Evolutionary conservation across 345 rosid species (phyloP).

Genomic region (Excoecaria agallocha): DNA sequence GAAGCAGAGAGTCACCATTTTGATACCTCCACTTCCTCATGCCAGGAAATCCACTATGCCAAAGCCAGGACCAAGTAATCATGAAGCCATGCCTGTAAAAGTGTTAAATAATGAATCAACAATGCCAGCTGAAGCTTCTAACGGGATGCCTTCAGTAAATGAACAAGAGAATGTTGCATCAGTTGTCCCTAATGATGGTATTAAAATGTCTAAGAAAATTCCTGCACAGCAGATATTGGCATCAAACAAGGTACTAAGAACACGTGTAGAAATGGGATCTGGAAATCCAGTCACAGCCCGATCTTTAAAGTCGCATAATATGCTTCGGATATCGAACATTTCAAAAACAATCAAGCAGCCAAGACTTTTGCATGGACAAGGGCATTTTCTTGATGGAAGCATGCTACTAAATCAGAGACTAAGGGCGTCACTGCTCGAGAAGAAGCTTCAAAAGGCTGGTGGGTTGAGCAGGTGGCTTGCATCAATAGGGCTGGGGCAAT

Average conservation of each 20-base stretch:
- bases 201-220: conserved; percentile 21
- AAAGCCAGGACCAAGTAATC: conserved; percentile 35
- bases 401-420: conserved; percentile 46
- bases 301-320: conserved; percentile 15
- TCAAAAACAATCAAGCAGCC: conserved; percentile 36
- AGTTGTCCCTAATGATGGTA: conserved; percentile 15
- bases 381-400: conserved; percentile 38
- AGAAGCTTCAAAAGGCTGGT: conserved; percentile 70
- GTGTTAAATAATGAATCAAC: conserved; percentile 18
- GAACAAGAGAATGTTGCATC: conserved; percentile 35
- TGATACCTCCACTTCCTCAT: conserved; percentile 51
- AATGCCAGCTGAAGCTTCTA: conserved; percentile 21
- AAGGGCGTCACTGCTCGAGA: conserved; percentile 68
- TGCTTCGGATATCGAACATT: conserved; percentile 26
- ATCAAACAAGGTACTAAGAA: conserved; percentile 21
- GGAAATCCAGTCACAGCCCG: conserved; percentile 9
- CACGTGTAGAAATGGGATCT: conserved; percentile 18
- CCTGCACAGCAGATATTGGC: conserved; percentile 20
- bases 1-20: conserved; percentile 63
- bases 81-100: conserved; percentile 29
- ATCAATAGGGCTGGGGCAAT: conserved; percentile 74
- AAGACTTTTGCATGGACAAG: conserved; percentile 34
- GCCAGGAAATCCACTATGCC: conserved; percentile 27
- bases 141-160: conserved; percentile 27
- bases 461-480: conserved; percentile 75